Evolutionary conservation across 768 basidiomycete species (phyloP).

Genomic region (Leucosporidium creatinivorum): DNA sequence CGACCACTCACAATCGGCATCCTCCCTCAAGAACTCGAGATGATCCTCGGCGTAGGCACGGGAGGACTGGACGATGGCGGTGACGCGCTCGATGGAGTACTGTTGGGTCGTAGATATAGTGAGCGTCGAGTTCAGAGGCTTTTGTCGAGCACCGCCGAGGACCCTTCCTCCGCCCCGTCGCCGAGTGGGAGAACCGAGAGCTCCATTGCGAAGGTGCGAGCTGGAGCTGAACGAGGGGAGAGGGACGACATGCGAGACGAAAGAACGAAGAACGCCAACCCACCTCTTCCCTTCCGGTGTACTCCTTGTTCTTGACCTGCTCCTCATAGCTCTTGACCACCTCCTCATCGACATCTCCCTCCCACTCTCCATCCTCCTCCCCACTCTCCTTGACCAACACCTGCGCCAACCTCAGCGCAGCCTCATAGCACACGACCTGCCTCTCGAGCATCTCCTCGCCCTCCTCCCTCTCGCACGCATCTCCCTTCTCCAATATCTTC

Average conservation of each 20-base stretch:
- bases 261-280: background rate
- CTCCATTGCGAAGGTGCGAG: too few relatives aligned
- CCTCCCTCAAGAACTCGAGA: constrained; percentile 7
- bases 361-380: background rate
- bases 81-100: constrained; percentile 10
- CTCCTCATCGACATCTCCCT: constrained; percentile 11
- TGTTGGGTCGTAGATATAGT: background rate
- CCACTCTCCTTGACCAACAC: background rate
- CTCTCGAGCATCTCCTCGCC: constrained; percentile 10
- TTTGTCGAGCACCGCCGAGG: too few relatives aligned
- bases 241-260: too few relatives aligned
- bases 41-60: constrained; percentile 20
- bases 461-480: constrained; percentile 4
- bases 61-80: constrained; percentile 5
- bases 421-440: constrained; percentile 4
- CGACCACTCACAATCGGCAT: constrained; percentile 5
- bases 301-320: constrained; percentile 5
- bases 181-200: too few relatives aligned
- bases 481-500: constrained; percentile 1
- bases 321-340: constrained; percentile 6
- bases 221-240: too few relatives aligned
- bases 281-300: constrained; percentile 8
- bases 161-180: too few relatives aligned
- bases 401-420: background rate
- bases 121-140: too few relatives aligned